phyloP scores from a whole-genome alignment of 306 rosid species.

The Pyrus pyrifolia region DNA sequence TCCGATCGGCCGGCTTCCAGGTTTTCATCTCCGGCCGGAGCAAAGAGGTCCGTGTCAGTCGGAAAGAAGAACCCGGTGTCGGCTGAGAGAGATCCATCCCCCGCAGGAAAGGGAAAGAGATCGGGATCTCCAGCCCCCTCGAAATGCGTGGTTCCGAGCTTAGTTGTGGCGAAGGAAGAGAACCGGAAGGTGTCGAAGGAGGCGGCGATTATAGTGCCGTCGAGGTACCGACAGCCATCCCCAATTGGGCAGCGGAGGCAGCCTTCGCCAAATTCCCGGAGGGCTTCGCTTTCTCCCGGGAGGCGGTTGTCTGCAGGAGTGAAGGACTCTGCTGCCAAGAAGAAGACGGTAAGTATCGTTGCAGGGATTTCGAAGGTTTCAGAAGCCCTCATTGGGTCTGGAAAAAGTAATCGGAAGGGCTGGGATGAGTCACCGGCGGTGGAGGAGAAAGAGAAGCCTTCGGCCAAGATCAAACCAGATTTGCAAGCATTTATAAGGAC shows the following conservation, averaged over 20 bases:
- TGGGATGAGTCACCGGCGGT: slow-evolving; percentile 66
- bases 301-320: slow-evolving; percentile 69
- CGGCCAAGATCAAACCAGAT: slow-evolving; percentile 51
- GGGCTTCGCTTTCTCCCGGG: slow-evolving; percentile 81
- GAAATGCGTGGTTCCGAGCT: slow-evolving; percentile 82
- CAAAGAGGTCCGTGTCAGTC: slow-evolving; percentile 49
- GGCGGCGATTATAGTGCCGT: slow-evolving; percentile 80
- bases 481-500: slow-evolving; percentile 69
- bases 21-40: slow-evolving; percentile 77
- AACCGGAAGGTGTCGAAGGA: slow-evolving; percentile 51
- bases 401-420: slow-evolving; percentile 56
- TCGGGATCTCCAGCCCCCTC: slow-evolving; percentile 92
- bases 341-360: slow-evolving; percentile 52
- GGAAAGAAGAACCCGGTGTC: slow-evolving; percentile 38
- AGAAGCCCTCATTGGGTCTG: slow-evolving; percentile 62
- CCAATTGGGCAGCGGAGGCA: slow-evolving; percentile 73
- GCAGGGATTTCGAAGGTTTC: slow-evolving; percentile 72
- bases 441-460: slow-evolving; percentile 48
- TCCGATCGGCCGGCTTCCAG: slow-evolving; percentile 39
- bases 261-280: slow-evolving; percentile 61
- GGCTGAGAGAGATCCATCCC: slow-evolving; percentile 72
- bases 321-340: slow-evolving; percentile 64
- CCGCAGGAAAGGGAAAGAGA: slow-evolving; percentile 64
- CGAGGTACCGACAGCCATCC: slow-evolving; percentile 88
- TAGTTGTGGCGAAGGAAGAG: slow-evolving; percentile 68